Base-by-base conservation (phyloP, 345 rosid genomes). In the Lepidium africanum region DNA sequence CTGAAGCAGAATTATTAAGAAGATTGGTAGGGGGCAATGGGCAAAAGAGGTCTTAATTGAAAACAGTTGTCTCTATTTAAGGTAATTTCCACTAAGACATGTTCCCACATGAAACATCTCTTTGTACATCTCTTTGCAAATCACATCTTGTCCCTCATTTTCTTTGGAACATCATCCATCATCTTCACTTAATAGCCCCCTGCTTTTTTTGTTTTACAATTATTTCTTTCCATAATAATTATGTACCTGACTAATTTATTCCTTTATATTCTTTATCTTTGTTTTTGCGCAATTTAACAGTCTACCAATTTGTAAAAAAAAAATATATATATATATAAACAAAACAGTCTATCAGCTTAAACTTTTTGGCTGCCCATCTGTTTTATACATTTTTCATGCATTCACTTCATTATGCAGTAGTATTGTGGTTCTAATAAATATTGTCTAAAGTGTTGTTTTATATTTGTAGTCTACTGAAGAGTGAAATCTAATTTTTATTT, bases 101-200 rank as follows among this genome's bases (percentile, higher is more conserved):
- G 77, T 74, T 59, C 77, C 72, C 68, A 67, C 73, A 74, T 13
- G 17, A 67, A 73, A 67, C 77, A 74, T 72, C 58, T 30, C 27
- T 25, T 71, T 52, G 6, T 72, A 63, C 70, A 55, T 59, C 77
- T 67, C 62, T 42, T 43, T 59, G 42, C 58, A 51, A 16, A 74
- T 74, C 77, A 74, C 68, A 42, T 73, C 68, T 59, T 74, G 77
- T 73, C 77, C 70, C 68, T 67, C 63, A 35, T 42, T 33, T 59
- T 23, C 37, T 59, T 25, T 36, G 68, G 63, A 42, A 60, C 72
- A 73, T 37, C 36, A 50, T 59, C 48, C 35, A 59, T 73, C 67
- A 49, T 35, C 38, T 73, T 65, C 61, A 72, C 52, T 49, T 38
- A 48, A 11, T 49, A 27, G 19, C 23, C 49, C 21, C 13, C 25